phyloP scores from a whole-genome alignment of 345 rosid genomes.

The Eucalyptus pauciflora region DNA sequence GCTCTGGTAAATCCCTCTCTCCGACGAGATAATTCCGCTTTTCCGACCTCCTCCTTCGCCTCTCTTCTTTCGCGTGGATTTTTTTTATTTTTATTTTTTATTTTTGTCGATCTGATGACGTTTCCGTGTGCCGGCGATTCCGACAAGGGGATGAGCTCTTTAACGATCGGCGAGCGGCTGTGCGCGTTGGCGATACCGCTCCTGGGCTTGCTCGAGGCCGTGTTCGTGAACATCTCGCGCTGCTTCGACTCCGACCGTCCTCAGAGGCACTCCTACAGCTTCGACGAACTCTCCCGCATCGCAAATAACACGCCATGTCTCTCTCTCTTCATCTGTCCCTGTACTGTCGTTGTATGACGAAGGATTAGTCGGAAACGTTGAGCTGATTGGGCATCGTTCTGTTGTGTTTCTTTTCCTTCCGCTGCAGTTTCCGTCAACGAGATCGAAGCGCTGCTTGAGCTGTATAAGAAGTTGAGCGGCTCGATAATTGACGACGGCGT shows the following conservation, averaged over 20 bases:
- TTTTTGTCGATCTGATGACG: background rate
- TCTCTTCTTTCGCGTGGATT: background rate
- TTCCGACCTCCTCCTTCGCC: background rate
- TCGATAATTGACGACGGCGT: conserved; percentile 57
- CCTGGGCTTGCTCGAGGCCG: conserved; percentile 4
- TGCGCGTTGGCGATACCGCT: conserved; percentile 21
- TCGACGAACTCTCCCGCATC: conserved; percentile 17
- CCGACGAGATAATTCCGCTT: background rate
- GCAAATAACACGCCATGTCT: conserved; percentile 7
- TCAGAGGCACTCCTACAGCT: conserved; percentile 4
- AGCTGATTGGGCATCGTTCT: background rate
- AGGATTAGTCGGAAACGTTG: background rate
- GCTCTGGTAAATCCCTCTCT: background rate
- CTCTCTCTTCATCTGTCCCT: background rate
- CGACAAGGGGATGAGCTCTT: background rate
- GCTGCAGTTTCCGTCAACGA: conserved; percentile 51
- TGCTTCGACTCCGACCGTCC: conserved; percentile 17
- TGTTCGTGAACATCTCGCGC: conserved; percentile 4
- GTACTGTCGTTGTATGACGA: background rate
- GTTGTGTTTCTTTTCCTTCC: background rate
- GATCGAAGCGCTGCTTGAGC: conserved; percentile 48
- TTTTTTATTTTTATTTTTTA: background rate
- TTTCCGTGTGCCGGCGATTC: background rate
- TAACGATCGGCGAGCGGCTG: conserved; percentile 5
- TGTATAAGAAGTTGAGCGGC: conserved; percentile 46